These are phyloP conservation scores for Gynostemma pentaphyllum DNA, from an alignment of 306 rosid genomes.

Conservation along the genomic window DNA sequence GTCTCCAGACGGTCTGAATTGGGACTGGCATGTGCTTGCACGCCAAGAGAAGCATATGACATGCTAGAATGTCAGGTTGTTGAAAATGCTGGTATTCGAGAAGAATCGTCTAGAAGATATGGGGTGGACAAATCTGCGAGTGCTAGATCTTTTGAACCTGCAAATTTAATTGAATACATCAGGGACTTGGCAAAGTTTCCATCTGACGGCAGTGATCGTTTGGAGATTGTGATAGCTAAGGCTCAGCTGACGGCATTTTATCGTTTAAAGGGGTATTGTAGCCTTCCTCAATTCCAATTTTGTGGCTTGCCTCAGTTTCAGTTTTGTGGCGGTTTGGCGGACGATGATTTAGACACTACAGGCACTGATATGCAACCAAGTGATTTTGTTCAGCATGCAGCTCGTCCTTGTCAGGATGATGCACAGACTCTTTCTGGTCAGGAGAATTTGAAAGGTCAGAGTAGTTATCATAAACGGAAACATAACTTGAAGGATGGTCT, in stretches of 20 bases:
- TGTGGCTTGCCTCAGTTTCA: conserved; percentile 73
- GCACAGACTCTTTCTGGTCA: conserved; percentile 25
- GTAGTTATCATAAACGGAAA: conserved; percentile 56
- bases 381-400: conserved; percentile 27
- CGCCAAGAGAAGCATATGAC: conserved; percentile 43
- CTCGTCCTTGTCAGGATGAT: conserved; percentile 23
- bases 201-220: conserved; percentile 34
- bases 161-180: conserved; percentile 37
- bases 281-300: conserved; percentile 66
- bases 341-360: conserved; percentile 28
- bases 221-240: conserved; percentile 71
- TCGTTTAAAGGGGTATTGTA: conserved; percentile 57
- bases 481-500: conserved; percentile 48
- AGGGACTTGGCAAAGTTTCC: conserved; percentile 53
- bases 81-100: conserved; percentile 72
- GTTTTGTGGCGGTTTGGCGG: conserved; percentile 44
- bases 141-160: conserved; percentile 45
- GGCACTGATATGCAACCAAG: conserved; percentile 22
- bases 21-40: conserved; percentile 75
- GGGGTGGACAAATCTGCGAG: conserved; percentile 44
- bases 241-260: conserved; percentile 70
- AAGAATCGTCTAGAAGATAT: conserved; percentile 32
- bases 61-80: conserved; percentile 44
- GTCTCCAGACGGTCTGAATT: conserved; percentile 60
- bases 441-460: conserved; percentile 23